A percentile compares a stretch with the other conserved stretches of the same genome.
Conservation (phyloP, 2,329 filamentous ascomycete genomes). For the Paramyrothecium sp. region DNA sequence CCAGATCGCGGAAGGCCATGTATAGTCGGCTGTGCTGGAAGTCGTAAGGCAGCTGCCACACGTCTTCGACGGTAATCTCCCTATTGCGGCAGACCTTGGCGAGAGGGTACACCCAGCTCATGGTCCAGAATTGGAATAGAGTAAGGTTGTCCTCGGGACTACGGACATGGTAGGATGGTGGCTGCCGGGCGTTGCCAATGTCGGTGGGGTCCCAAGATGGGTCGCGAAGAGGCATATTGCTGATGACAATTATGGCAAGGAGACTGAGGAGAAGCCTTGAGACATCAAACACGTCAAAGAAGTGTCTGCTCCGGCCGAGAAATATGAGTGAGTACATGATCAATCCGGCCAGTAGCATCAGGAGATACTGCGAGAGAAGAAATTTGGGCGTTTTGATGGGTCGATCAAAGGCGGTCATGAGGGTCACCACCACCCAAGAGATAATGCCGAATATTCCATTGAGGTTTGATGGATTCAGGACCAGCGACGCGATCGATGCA, state of each 20-base stretch:
- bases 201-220: conserved; percentile 29
- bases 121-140: conserved; percentile 80
- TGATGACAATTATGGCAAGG: conserved; percentile 26
- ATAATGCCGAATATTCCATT: conserved; percentile 29
- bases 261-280: conserved; percentile 17
- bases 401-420: conserved; percentile 35
- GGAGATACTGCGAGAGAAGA: conserved; percentile 35
- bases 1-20: conserved; percentile 68
- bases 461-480: conserved; percentile 23
- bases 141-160: conserved; percentile 76
- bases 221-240: conserved; percentile 34
- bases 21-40: conserved; percentile 80
- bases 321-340: conserved; percentile 27
- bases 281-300: conserved; percentile 19
- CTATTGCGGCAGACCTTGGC: conserved; percentile 62
- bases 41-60: conserved; percentile 77
- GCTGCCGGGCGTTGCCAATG: conserved; percentile 24
- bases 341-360: conserved; percentile 29
- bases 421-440: conserved; percentile 35
- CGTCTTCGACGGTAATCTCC: conserved; percentile 74
- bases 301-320: conserved; percentile 14
- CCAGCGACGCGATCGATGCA: conserved; percentile 26
- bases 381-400: conserved; percentile 41
- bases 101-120: conserved; percentile 78
- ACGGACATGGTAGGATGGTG: conserved; percentile 46